Conservation (phyloP, 805 yeast species). For the Starmerella cellae region DNA sequence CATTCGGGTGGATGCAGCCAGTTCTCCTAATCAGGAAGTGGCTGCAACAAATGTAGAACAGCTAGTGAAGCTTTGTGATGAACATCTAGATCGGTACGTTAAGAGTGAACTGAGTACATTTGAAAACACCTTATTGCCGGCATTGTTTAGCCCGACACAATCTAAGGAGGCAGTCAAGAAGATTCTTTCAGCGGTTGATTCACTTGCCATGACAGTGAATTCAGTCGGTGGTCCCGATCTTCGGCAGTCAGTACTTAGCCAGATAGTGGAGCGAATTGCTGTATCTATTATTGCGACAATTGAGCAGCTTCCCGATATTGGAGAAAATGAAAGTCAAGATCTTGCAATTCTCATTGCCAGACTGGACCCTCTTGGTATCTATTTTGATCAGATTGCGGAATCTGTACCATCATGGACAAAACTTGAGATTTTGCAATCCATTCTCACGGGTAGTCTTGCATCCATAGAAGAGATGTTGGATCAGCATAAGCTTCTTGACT, state of each 20-base stretch:
- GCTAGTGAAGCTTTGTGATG: conserved; percentile 7
- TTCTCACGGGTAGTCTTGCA: conserved; percentile 26
- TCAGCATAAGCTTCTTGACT: conserved; percentile 26
- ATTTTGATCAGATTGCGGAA: conserved; percentile 13
- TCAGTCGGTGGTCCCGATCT: conserved; percentile 17
- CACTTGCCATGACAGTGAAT: conserved; percentile 13
- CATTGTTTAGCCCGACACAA: conserved; percentile 1
- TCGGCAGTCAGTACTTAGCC: conserved; percentile 14
- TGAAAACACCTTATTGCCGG: conserved; percentile 9
- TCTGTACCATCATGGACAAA: conserved; percentile 29
- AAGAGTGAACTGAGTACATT: neutral
- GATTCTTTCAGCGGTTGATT: conserved; percentile 7
- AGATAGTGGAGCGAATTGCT: conserved; percentile 29
- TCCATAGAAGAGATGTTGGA: conserved; percentile 24
- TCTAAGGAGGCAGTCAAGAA: neutral
- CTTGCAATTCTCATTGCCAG: conserved; percentile 11
- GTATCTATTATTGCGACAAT: conserved; percentile 17
- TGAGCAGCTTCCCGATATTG: conserved; percentile 22
- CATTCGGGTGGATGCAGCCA: neutral
- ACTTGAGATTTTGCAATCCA: conserved; percentile 25
- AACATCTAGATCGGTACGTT: conserved; percentile 9
- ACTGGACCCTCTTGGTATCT: conserved; percentile 14
- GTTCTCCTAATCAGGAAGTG: neutral
- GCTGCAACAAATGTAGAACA: conserved; percentile 1
- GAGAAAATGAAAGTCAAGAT: conserved; percentile 22